Base-by-base conservation (phyloP, 805 yeast species). In the Maudiozyma turicensis region DNA sequence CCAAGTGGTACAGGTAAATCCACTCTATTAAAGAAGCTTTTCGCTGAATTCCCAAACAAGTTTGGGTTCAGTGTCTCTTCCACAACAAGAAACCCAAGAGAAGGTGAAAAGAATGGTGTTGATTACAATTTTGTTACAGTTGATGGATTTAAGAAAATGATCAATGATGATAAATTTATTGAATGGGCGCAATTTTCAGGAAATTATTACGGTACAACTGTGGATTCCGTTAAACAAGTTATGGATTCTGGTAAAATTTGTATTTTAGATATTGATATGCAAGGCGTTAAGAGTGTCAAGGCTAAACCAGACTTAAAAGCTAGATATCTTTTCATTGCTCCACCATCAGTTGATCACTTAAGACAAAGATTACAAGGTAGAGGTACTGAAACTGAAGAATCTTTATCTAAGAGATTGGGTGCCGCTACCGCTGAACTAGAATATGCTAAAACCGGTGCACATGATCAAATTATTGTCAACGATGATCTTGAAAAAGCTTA, bases 111-210 rank as follows among this genome's bases (percentile, higher is more conserved):
- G 46, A 75, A 89, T 64, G 97, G 96, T 52, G 77, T 76, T 57
- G 96, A 95, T 64, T 93, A 93, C 76, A 82, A 91, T 69, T 93
- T 91, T 66, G 78, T 78, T 48, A 76, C 84, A 32, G 90, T 85
- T 50, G 93, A 85, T 13, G 78, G 79, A 51, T 93, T 93, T 78
- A 77, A 88, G 69, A 64, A 73, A 57, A 74, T 87, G 68, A 88
- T 93, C 55, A 82, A 74, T 9, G 81, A 81, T 28, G 72, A 78
- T 43, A 84, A 82, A 54, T 93, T 93, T 72, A 82, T 93, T 56
- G 99, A 93, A 71, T 88, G 95, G 93, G 99, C 99, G 5, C 93
- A 89, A 70, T 93, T 93, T 63, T 87, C 96, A 10, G 98, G 98
- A 47, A 93, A 93, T 75, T 90, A 86, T 75, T 93, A 93, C 70